Base-by-base conservation (phyloP, 1,284 basidiomycete genomes). In the Fomitopsis schrenkii region DNA sequence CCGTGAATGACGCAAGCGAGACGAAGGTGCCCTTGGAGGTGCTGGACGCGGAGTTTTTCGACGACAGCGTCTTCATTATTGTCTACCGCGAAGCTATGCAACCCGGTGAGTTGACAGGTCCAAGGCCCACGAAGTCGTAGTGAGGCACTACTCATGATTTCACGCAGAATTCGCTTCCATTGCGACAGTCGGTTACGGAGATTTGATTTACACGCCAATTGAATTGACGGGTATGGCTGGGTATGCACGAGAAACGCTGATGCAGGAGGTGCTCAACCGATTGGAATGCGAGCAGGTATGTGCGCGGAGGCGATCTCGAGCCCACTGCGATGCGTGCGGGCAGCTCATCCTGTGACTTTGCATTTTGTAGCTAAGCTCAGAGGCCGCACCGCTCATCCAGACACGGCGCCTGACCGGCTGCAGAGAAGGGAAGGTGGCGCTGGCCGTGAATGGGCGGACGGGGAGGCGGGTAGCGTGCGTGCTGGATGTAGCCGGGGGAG, bases 401-500 rank as follows among this genome's bases (percentile, higher is more conserved):
- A 79, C 79, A 67, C 85, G 86, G 66, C 77, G 75, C 70, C 73
- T 92, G 73, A 74, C 74, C 66, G 80, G 80, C 61, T 80, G 81
- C 74, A 78, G 73, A 66, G 71, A 73, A 66, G 86, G 83, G 63
- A 73, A 73, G 33, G 83, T 85, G 61, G 81, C 78, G 48, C 74
- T 92, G 67, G 85, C 88, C 55, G 80, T 91, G 70, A 93, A 93
- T 71, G 91, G 91, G 62, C 79, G 86, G 70, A 76, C 74, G 10
- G 88, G 89, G 63, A 85, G 91, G 68, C 79, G 88, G 70, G 85
- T 91, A 58, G 89, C 84, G 17, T 91, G 90, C 72, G 82, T 92
- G 61, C 72, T 93, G 71, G 88, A 89, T 71, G 76, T 72, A 62
- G 77, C 78, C 57, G 88, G 88, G 64, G 78, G 76, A 65, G 76